Conservation (phyloP, 257 asterid species). For the Haberlea rhodopensis region DNA sequence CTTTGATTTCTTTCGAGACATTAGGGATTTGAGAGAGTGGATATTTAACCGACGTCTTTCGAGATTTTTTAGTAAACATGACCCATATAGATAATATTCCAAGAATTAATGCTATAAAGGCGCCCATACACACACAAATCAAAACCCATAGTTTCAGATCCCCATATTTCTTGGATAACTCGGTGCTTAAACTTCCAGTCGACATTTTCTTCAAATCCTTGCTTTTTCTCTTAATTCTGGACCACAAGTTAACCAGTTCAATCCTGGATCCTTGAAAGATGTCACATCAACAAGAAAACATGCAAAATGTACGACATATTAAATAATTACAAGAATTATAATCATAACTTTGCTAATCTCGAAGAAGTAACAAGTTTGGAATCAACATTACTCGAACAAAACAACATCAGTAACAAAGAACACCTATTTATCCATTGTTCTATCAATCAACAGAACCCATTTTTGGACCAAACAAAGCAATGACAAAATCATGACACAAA, state of each 20-base stretch:
- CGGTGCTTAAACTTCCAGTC: constrained; percentile 49
- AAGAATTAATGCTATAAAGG: constrained; percentile 65
- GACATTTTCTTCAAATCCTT: constrained; percentile 47
- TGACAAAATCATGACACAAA: constrained; percentile 20
- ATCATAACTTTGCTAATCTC: not conserved
- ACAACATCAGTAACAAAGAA: constrained; percentile 2
- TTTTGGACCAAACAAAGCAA: constrained; percentile 15
- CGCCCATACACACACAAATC: constrained; percentile 70
- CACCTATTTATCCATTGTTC: constrained; percentile 14
- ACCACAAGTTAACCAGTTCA: constrained; percentile 37
- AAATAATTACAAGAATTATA: not conserved
- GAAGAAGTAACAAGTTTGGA: not conserved
- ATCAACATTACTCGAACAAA: constrained; percentile 16
- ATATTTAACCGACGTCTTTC: constrained; percentile 48
- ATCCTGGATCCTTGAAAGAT: constrained; percentile 47
- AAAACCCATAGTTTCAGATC: constrained; percentile 83
- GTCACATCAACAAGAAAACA: constrained; percentile 23
- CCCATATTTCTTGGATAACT: constrained; percentile 62
- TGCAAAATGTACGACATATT: constrained; percentile 23
- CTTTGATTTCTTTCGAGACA: constrained; percentile 74
- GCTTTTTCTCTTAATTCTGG: constrained; percentile 21
- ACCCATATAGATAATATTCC: constrained; percentile 74
- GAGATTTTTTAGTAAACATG: constrained; percentile 60
- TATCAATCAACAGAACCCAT: constrained; percentile 23
- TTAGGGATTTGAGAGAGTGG: constrained; percentile 66